A percentile compares a stretch with the other conserved stretches of the same genome.
Conservation (phyloP, 495 filamentous ascomycete species). For the Arthonia radiata region DNA sequence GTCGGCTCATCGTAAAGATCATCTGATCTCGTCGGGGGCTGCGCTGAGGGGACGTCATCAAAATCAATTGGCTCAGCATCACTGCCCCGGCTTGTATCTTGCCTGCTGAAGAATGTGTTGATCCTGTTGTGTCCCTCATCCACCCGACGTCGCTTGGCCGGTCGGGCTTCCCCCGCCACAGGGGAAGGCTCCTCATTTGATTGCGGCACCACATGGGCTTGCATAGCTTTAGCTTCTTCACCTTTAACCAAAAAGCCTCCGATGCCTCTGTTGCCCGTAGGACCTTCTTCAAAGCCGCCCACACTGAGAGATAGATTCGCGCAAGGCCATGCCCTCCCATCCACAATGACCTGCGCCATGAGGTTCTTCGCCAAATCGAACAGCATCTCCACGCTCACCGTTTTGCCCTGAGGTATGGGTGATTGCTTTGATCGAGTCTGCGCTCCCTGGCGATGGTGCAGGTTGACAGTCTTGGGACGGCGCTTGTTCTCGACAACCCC, state of each 20-base stretch:
- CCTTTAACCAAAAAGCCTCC: slow-evolving; percentile 61
- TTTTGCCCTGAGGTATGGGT: slow-evolving; percentile 52
- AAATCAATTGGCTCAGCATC: slow-evolving; percentile 1
- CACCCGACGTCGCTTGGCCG: slow-evolving; percentile 27
- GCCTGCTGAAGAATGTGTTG: slow-evolving; percentile 26
- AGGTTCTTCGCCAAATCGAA: slow-evolving; percentile 55
- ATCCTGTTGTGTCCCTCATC: slow-evolving; percentile 28
- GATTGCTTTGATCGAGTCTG: slow-evolving; percentile 47
- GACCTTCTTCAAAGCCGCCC: slow-evolving; percentile 70
- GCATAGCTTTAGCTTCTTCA: slow-evolving; percentile 35
- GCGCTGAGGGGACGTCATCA: background rate
- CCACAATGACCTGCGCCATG: slow-evolving; percentile 48
- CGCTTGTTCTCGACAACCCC: slow-evolving; percentile 75
- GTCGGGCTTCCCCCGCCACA: slow-evolving; percentile 15
- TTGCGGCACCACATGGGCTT: slow-evolving; percentile 5
- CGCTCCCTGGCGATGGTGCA: slow-evolving; percentile 49
- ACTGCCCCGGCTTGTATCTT: slow-evolving; percentile 2
- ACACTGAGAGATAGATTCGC: slow-evolving; percentile 63
- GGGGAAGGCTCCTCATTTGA: slow-evolving; percentile 8
- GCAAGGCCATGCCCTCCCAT: slow-evolving; percentile 71
- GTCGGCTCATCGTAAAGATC: slow-evolving; percentile 1
- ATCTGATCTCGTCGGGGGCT: background rate
- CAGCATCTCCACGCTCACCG: slow-evolving; percentile 45
- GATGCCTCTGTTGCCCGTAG: slow-evolving; percentile 64
- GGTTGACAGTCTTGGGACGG: slow-evolving; percentile 56